A percentile compares a stretch with the other conserved stretches of the same genome.
phyloP scores from a whole-genome alignment of 345 rosid species.

The Camelina laxa region DNA sequence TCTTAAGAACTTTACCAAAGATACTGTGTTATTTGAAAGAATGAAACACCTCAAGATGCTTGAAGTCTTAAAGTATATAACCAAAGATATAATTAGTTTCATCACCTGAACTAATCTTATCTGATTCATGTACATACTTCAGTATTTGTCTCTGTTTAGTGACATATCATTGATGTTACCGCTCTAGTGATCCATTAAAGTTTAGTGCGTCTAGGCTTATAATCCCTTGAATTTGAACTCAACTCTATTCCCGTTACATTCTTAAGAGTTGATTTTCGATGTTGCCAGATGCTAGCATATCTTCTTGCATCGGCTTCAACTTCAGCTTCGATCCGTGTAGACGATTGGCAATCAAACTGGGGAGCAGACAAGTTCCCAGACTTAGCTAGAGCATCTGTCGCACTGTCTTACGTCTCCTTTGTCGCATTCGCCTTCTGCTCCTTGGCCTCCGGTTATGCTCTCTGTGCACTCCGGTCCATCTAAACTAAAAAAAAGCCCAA shows the following conservation, averaged over 20 bases:
- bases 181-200: not conserved
- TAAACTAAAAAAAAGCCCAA: constrained; percentile 39
- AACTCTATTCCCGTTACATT: not conserved
- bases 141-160: constrained; percentile 1
- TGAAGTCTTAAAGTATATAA: not conserved
- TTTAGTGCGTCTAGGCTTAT: not conserved
- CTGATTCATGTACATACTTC: not conserved
- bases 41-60: not conserved
- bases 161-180: constrained; percentile 1
- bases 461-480: constrained; percentile 53
- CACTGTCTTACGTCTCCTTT: constrained; percentile 67
- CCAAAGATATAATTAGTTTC: not conserved
- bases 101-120: not conserved
- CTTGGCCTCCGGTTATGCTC: constrained; percentile 67
- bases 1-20: too few relatives aligned
- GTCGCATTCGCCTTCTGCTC: constrained; percentile 73
- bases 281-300: constrained; percentile 68
- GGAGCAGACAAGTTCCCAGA: constrained; percentile 79
- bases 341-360: constrained; percentile 87
- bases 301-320: constrained; percentile 89
- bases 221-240: not conserved
- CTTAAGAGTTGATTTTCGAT: not conserved
- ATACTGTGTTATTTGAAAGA: too few relatives aligned
- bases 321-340: constrained; percentile 77
- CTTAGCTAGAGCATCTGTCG: constrained; percentile 78